These are phyloP conservation scores for Cytospora chrysosperma DNA, from an alignment of 2,329 filamentous ascomycete species.

Conservation along the genomic window DNA sequence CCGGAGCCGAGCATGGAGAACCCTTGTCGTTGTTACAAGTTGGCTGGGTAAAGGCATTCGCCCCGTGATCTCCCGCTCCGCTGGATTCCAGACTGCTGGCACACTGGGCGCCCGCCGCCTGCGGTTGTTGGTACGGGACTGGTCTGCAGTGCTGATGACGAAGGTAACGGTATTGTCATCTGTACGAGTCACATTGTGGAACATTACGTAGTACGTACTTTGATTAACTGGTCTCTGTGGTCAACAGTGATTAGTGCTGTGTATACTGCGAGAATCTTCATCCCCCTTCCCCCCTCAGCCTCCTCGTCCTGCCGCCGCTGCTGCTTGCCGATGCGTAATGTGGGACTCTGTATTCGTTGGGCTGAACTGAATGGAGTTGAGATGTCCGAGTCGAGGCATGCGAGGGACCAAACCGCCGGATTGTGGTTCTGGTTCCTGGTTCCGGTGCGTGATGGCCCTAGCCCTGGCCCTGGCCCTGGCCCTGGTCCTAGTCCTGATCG, in stretches of 20 bases:
- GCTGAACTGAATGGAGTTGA: too few relatives aligned
- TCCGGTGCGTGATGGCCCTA: neutral
- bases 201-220: neutral
- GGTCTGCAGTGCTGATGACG: neutral
- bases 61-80: slow-evolving; percentile 5
- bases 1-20: slow-evolving; percentile 7
- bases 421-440: neutral
- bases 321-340: neutral
- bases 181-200: too few relatives aligned
- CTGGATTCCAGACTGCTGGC: neutral
- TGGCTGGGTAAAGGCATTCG: neutral
- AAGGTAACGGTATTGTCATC: too few relatives aligned
- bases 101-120: neutral
- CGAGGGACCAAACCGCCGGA: neutral
- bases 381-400: neutral
- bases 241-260: neutral
- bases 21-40: neutral
- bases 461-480: neutral
- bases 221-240: neutral
- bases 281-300: too few relatives aligned
- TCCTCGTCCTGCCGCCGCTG: neutral
- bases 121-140: neutral
- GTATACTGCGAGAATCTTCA: too few relatives aligned
- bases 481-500: too few relatives aligned
- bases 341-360: neutral